Evolutionary conservation across 495 filamentous ascomycete genomes (phyloP), one percentile per base, ranked within the genome.

Genomic region (Staphylotrichum tortipilum): DNA sequence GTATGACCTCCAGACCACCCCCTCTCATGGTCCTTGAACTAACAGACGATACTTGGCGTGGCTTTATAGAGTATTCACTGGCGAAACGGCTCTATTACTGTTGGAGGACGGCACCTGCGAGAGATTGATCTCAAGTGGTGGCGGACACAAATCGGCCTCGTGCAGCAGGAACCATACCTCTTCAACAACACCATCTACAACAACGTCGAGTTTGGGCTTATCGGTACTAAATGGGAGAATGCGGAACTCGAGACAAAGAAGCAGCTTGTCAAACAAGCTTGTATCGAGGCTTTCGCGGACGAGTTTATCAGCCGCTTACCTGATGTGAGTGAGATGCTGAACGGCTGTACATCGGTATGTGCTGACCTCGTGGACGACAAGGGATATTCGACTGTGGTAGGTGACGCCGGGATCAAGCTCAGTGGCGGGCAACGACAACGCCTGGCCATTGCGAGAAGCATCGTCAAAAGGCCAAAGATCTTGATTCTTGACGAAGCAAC

Each of bases 401-500:
- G 78, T 23, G 78, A 81, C 35, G 62, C 69, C 4, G 79, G 78
- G 2, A 75, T 78, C 62, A 82, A 78, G 43, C 56, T 83, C n/a
- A 76, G 69, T n/a, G 78, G 76, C 23, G 78, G 79, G 11, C 79
- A 82, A 59, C 78, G 79, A 51, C 84, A 87, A 55, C 69, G 82
- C 35, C 63, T 87, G 0, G 78, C 84, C 9, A 80, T 89, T 44
- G 84, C 85, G 1, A 71, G 85, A 18, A 81, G 80, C 21, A 78
- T 89, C 24, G 76, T 94, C 46, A 85, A 86, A 58, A 75, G 86
- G 40, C 87, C 89, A 0, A 78, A 79, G n/a, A 83, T 95, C 48
- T 68, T 95, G 5, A 82, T 94, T 28, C 68, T 95, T 7, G 88
- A 94, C 58, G 88, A 94, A 64, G 88, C 88, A 15, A 92, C 87